phyloP scores from a whole-genome alignment of 495 filamentous ascomycete genomes.

The Xylona heveae region DNA sequence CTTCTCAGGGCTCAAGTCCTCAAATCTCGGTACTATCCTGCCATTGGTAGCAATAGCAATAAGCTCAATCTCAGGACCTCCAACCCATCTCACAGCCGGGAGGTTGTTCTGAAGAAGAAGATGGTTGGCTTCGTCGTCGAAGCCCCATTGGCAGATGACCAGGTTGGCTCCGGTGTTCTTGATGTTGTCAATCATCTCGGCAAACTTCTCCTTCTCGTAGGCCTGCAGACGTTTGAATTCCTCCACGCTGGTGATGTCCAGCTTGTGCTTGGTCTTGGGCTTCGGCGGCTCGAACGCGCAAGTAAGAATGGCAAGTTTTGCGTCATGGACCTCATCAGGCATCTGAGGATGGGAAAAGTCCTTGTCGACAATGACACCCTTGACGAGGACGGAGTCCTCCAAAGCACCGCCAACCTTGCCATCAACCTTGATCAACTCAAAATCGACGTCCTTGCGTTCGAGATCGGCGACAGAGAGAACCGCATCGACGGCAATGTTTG shows the following conservation, averaged over 20 bases:
- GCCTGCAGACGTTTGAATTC: conserved; percentile 93
- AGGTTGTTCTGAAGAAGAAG: conserved; percentile 87
- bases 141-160: conserved; percentile 98
- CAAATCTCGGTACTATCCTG: conserved; percentile 90
- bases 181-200: conserved; percentile 96
- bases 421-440: conserved; percentile 98
- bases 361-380: conserved; percentile 97
- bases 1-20: conserved; percentile 79
- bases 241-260: conserved; percentile 92
- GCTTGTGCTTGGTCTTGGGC: conserved; percentile 99
- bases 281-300: conserved; percentile 99
- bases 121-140: conserved; percentile 98
- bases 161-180: conserved; percentile 95
- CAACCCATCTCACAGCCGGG: conserved; percentile 93
- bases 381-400: conserved; percentile 86
- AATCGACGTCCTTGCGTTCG: conserved; percentile 92
- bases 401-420: conserved; percentile 90
- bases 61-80: conserved; percentile 92
- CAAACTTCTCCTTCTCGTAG: conserved; percentile 89
- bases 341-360: conserved; percentile 99
- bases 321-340: conserved; percentile 81
- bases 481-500: conserved; percentile 90
- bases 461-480: conserved; percentile 93
- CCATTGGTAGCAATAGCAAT: conserved; percentile 98
- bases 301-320: conserved; percentile 92